Percentiles rank a stretch among this genome's conserved stretches.
Evolutionary conservation across 2,329 filamentous ascomycete species (phyloP).

Genomic region (Parasarocladium wereldwijsianum): DNA sequence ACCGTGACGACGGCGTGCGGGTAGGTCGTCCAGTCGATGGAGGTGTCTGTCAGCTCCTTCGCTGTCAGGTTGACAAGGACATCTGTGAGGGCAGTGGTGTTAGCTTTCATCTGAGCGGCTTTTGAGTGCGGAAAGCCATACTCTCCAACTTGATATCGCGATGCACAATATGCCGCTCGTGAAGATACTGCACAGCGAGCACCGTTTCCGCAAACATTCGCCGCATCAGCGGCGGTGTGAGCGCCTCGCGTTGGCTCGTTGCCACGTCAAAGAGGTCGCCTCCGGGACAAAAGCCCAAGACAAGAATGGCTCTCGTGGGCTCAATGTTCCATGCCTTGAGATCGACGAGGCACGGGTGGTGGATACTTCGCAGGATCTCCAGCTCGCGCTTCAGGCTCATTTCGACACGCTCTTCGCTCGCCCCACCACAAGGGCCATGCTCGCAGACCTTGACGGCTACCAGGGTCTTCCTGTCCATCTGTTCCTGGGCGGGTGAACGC

Average conservation of each 20-base stretch:
- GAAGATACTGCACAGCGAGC: slow-evolving; percentile 72
- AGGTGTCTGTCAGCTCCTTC: slow-evolving; percentile 46
- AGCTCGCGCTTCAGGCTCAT: slow-evolving; percentile 89
- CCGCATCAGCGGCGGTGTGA: slow-evolving; percentile 56
- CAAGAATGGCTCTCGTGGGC: slow-evolving; percentile 65
- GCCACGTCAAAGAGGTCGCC: slow-evolving; percentile 92
- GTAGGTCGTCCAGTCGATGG: slow-evolving; percentile 57
- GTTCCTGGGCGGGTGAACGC: slow-evolving; percentile 18
- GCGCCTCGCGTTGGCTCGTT: slow-evolving; percentile 50
- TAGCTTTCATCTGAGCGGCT: too few species aligned
- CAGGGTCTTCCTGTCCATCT: slow-evolving; percentile 55
- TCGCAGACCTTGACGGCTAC: slow-evolving; percentile 94
- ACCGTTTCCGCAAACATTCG: slow-evolving; percentile 86
- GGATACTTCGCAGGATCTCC: slow-evolving; percentile 78
- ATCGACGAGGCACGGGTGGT: slow-evolving; percentile 80
- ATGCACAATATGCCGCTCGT: slow-evolving; percentile 77
- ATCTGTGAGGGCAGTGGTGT: slow-evolving; percentile 36
- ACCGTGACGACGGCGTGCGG: slow-evolving; percentile 76
- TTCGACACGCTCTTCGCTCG: slow-evolving; percentile 84
- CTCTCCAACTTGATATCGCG: slow-evolving; percentile 95
- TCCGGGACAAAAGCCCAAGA: slow-evolving; percentile 83
- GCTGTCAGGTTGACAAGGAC: slow-evolving; percentile 77
- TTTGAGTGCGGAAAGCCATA: too few species aligned
- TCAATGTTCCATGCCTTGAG: slow-evolving; percentile 86
- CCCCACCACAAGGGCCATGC: slow-evolving; percentile 84